Evolutionary conservation across 371 early-diverging fungal genomes (phyloP).

Genomic region (Mortierella sp.): DNA sequence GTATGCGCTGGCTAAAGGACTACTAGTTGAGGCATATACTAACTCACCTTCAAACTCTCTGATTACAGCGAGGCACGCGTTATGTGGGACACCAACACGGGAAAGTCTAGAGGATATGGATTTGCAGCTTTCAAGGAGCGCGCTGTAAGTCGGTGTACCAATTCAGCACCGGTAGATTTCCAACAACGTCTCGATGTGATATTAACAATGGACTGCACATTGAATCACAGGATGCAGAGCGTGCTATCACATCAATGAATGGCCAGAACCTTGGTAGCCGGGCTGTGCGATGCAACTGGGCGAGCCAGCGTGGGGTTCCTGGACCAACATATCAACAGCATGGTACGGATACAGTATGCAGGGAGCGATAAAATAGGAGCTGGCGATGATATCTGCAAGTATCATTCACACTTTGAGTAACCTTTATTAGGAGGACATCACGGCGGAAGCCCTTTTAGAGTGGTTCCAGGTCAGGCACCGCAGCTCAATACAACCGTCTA

Average conservation of each 20-base stretch:
- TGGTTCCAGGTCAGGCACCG: slow-evolving; percentile 78
- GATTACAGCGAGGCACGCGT: slow-evolving; percentile 80
- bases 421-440: slow-evolving; percentile 32
- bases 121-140: slow-evolving; percentile 85
- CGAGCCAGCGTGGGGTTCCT: slow-evolving; percentile 78
- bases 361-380: background rate
- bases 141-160: slow-evolving; percentile 49
- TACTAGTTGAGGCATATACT: background rate
- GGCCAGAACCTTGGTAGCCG: slow-evolving; percentile 70
- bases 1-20: background rate
- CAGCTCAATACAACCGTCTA: slow-evolving; percentile 88
- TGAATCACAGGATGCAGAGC: slow-evolving; percentile 73
- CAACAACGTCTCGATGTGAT: background rate
- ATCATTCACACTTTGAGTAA: background rate
- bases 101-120: slow-evolving; percentile 87
- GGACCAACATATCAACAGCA: slow-evolving; percentile 48
- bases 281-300: slow-evolving; percentile 80
- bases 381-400: background rate
- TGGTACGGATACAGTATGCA: slow-evolving; percentile 19
- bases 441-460: slow-evolving; percentile 69
- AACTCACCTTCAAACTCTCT: background rate
- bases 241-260: slow-evolving; percentile 84
- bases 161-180: background rate
- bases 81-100: slow-evolving; percentile 84
- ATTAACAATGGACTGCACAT: background rate